Base-by-base conservation (phyloP, 805 yeast species). In the Saccharomycopsis vini region DNA sequence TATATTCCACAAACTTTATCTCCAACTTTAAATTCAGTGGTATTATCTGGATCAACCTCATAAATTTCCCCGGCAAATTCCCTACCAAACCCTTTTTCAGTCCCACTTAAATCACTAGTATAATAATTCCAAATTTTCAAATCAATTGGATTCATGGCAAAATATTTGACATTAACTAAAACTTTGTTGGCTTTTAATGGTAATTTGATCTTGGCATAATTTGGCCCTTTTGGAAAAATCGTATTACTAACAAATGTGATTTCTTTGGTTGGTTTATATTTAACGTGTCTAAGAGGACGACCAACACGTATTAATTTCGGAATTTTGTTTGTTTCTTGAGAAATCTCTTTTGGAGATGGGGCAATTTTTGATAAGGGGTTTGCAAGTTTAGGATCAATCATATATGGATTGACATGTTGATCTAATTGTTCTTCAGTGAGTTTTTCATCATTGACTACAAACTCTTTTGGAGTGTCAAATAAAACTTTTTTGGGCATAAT, bases 81-180 rank as follows among this genome's bases (percentile, higher is more conserved):
- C 52, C 81, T 72, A 1, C 92, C 92, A 23, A 80, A 58, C 5
- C 89, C 88, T 51, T 76, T 71, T 45, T 71, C 73, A 33, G 75
- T 72, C 31, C 74, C 58, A 44, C 67, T 70, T 42, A 75, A 59
- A 49, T 77, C 73, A 21, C 68, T 59, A 15, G 67, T 56, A 53
- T 76, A 78, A 32, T 75, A 70, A 54, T 76, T 73, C 54, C 74
- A 66, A 42, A 81, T 73, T 46, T 78, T 69, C 51, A 79, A 54
- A 55, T 83, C 94, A 40, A 73, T 66, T 2, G 90, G 83, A 53
- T 79, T 80, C 31, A 84, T 62, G 1, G 81, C 74, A 1, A 75
- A 78, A 45, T 73, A 73, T 37, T 65, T 63, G 20, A 81, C 75
- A 51, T 79, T 73, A 10, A 84, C 75, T 18, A 82, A 63, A 4